Evolutionary conservation across 1,284 basidiomycete species (phyloP).

Genomic region (Trametes pubescens): DNA sequence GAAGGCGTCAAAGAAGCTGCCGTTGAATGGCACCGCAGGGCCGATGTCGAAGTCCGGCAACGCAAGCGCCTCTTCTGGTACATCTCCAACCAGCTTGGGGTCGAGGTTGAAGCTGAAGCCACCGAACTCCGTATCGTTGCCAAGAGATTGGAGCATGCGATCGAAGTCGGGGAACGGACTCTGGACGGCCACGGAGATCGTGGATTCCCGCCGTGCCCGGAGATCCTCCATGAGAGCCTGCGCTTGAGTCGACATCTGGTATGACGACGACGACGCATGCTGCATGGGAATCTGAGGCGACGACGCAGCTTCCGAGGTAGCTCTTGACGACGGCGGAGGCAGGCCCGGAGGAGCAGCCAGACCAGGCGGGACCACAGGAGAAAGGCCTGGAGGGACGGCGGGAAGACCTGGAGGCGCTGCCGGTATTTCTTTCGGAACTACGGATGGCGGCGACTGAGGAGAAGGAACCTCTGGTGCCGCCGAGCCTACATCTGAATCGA

Average conservation of each 20-base stretch:
- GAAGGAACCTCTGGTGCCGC: constrained; percentile 40
- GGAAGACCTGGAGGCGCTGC: constrained; percentile 56
- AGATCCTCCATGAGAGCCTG: constrained; percentile 88
- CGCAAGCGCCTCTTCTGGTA: constrained; percentile 49
- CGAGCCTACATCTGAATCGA: constrained; percentile 49
- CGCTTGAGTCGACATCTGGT: constrained; percentile 88
- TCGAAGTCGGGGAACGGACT: constrained; percentile 94
- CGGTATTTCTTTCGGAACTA: constrained; percentile 36
- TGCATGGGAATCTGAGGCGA: constrained; percentile 64
- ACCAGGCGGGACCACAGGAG: constrained; percentile 57
- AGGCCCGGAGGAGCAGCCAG: constrained; percentile 76
- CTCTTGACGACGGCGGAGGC: constrained; percentile 56
- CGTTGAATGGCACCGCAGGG: constrained; percentile 60
- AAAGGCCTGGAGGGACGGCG: constrained; percentile 50
- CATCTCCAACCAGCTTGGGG: constrained; percentile 69
- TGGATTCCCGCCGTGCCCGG: constrained; percentile 74
- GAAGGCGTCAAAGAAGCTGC: constrained; percentile 72
- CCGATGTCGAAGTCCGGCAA: constrained; percentile 65
- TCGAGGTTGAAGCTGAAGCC: constrained; percentile 87
- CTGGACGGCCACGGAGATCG: constrained; percentile 54
- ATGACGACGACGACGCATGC: constrained; percentile 65
- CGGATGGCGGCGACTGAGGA: constrained; percentile 19
- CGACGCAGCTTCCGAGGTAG: constrained; percentile 55
- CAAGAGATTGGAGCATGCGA: constrained; percentile 75
- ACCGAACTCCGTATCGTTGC: constrained; percentile 60